Base-by-base conservation (phyloP, 225 moss, liverwort and hornwort genomes). In the Asterella californica region DNA sequence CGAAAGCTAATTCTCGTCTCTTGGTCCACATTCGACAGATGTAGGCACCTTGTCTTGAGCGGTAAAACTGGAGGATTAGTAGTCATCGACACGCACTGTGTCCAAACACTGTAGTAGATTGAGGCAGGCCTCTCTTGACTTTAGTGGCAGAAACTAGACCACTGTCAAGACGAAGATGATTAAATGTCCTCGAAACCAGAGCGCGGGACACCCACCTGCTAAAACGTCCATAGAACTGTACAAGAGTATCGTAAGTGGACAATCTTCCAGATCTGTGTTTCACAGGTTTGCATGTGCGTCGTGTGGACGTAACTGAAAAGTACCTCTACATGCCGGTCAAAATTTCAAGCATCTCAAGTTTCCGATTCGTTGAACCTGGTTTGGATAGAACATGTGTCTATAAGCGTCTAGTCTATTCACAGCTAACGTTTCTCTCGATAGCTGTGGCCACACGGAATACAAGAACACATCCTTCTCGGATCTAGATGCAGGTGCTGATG, bases 1-100 rank as follows among this genome's bases (percentile, higher is more conserved):
- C 72, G 72, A 42, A 47, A 72, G 72, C 72, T 47, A 42, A 72
- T 48, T 72, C 72, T 46, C 72, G 42, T 72, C 71, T 72, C 17
- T 1, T 46, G n/a, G 72, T 48, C 72, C 72, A 72, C 47, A 48
- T 3, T 4, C 46, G 34, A 67, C 67, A 36, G 36, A 32, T 18
- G 33, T 33, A 6, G 67, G 33, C 67, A 27, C n/a, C 29, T 67
- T 67, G 32, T 27, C 29, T 15, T 36, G 12, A 15, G 15, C 14
- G 33, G 67, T 67, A 36, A 67, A 61, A 67, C 42, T 42, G 4
- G 42, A 3, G 42, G 67, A 27, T 27, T 9, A 27, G 10, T 1
- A 21, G 61, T 61, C 9, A 27, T 4, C 19, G n/a, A 6, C 10
- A 27, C 2, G 22, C n/a, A 27, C 15, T 6, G 2, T 17, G 52